These are phyloP conservation scores for Suillus occidentalis DNA, from an alignment of 768 basidiomycete genomes.

Conservation along the genomic window DNA sequence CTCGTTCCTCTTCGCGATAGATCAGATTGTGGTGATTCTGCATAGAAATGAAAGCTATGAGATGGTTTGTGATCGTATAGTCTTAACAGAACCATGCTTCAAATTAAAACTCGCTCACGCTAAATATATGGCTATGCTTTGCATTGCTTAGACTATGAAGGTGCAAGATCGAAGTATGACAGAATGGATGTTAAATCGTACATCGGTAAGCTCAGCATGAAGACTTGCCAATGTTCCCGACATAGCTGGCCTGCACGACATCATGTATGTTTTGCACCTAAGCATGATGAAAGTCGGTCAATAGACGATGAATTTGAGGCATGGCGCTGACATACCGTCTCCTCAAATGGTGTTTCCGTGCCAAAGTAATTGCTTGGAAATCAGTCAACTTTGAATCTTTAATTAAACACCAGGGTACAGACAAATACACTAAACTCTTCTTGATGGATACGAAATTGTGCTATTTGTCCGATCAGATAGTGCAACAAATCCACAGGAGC, in stretches of 20 bases:
- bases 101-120: too few species aligned
- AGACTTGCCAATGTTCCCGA: slow-evolving; percentile 43
- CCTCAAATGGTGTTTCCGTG: too few species aligned
- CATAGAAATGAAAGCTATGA: slow-evolving; percentile 67
- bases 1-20: slow-evolving; percentile 66
- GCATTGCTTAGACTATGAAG: slow-evolving; percentile 51
- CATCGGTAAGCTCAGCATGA: too few species aligned
- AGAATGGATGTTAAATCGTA: slow-evolving; percentile 22
- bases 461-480: too few species aligned
- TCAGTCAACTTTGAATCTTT: slow-evolving; percentile 22
- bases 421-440: slow-evolving; percentile 65
- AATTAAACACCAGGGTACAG: slow-evolving; percentile 11
- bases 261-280: too few species aligned
- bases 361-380: too few species aligned
- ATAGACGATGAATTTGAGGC: too few species aligned
- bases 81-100: too few species aligned
- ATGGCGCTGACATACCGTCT: too few species aligned
- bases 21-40: slow-evolving; percentile 63
- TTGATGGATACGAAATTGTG: slow-evolving; percentile 48
- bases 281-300: too few species aligned
- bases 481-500: too few species aligned
- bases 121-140: slow-evolving; percentile 36
- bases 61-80: slow-evolving; percentile 14
- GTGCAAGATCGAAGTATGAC: not conserved
- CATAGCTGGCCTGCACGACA: slow-evolving; percentile 42